These are phyloP conservation scores for Alternaria incomplexa DNA, from an alignment of 2,329 filamentous ascomycete genomes.

Conservation along the genomic window DNA sequence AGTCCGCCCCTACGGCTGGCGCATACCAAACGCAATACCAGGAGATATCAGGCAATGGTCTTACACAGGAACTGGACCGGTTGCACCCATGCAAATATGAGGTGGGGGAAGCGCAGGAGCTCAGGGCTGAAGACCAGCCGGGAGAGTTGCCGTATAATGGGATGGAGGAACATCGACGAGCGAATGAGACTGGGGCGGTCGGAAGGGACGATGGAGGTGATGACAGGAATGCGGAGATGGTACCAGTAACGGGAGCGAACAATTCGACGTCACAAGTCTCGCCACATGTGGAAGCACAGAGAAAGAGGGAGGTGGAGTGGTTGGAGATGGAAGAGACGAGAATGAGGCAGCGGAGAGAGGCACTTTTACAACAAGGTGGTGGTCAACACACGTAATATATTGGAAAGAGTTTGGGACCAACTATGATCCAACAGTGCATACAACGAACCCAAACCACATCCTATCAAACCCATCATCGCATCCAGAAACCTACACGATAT, in stretches of 20 bases:
- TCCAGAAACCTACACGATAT: neutral
- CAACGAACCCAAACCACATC: too few species aligned
- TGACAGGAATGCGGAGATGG: neutral
- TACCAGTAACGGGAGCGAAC: neutral
- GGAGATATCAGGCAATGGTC: neutral
- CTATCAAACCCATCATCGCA: neutral
- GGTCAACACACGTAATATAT: neutral
- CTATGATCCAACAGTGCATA: neutral
- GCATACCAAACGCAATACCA: neutral
- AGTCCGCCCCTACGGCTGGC: neutral
- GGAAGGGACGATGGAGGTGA: too few species aligned
- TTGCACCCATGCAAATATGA: neutral
- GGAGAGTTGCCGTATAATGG: neutral
- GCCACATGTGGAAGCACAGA: constrained; percentile 4
- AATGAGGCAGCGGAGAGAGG: constrained; percentile 6
- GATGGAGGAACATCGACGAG: neutral
- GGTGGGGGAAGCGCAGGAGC: rapidly evolving
- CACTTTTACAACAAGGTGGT: neutral
- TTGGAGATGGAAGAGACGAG: constrained; percentile 13
- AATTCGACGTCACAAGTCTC: neutral
- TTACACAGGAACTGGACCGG: neutral
- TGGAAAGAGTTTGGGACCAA: rapidly evolving
- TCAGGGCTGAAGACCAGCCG: neutral
- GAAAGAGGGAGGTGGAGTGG: constrained; percentile 10
- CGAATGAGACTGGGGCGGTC: neutral